Percentiles rank a stretch among this genome's conserved stretches.
These are phyloP conservation scores for Leccinum imitatum DNA, from an alignment of 768 basidiomycete species.

Conservation along the genomic window DNA sequence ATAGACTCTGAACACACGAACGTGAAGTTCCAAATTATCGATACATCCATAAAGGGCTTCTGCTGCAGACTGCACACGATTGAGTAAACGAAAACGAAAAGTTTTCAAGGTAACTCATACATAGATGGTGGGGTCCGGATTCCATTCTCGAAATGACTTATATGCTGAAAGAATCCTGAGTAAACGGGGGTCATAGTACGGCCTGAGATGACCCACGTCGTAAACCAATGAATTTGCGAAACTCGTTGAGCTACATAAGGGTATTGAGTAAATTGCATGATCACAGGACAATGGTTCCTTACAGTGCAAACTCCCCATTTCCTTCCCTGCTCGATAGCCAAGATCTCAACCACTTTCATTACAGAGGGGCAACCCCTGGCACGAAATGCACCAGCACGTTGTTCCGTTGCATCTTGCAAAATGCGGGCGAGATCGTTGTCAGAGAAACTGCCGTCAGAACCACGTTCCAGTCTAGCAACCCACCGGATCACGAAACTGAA, in stretches of 20 bases:
- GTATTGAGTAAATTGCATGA: not conserved
- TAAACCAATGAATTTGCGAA: slow-evolving; percentile 68
- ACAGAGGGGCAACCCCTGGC: slow-evolving; percentile 69
- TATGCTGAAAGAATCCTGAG: slow-evolving; percentile 48
- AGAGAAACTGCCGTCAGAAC: slow-evolving; percentile 52
- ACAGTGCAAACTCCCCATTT: slow-evolving; percentile 74
- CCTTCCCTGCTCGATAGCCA: slow-evolving; percentile 66
- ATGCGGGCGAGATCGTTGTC: slow-evolving; percentile 64
- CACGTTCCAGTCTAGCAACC: slow-evolving; percentile 48
- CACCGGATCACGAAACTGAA: not conserved
- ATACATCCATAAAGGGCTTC: slow-evolving; percentile 66
- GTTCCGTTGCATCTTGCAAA: slow-evolving; percentile 60
- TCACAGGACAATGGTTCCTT: slow-evolving; percentile 22
- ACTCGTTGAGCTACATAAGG: slow-evolving; percentile 57
- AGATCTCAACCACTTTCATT: slow-evolving; percentile 64
- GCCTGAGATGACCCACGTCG: slow-evolving; percentile 46
- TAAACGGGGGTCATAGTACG: not conserved
- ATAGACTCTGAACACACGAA: slow-evolving; percentile 32
- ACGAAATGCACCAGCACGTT: slow-evolving; percentile 59
- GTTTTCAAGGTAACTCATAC: slow-evolving; percentile 34
- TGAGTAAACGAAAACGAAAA: slow-evolving; percentile 5
- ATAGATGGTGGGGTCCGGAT: slow-evolving; percentile 54
- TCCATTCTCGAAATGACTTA: slow-evolving; percentile 68
- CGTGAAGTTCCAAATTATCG: slow-evolving; percentile 79
- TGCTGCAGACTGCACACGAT: slow-evolving; percentile 51